phyloP scores from a whole-genome alignment of 768 basidiomycete genomes.

The Clathrus columnatus region DNA sequence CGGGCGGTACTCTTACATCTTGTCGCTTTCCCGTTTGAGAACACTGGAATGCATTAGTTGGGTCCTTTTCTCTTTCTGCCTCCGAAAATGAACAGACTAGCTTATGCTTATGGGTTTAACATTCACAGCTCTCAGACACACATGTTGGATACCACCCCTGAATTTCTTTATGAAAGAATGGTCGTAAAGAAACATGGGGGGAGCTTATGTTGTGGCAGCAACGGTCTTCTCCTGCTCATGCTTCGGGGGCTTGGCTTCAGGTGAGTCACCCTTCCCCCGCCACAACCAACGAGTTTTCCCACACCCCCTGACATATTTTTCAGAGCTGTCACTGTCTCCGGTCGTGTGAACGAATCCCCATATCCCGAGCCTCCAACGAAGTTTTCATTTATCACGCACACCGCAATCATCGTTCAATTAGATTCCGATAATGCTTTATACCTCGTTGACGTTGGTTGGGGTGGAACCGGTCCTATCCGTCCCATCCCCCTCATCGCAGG shows the following conservation, averaged over 20 bases:
- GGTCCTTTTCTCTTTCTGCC: too few relatives aligned
- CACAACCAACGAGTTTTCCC: neutral
- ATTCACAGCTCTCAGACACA: neutral
- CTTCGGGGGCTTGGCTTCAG: slow-evolving; percentile 12
- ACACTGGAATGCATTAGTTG: neutral
- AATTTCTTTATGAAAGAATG: neutral
- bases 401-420: neutral
- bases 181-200: slow-evolving; percentile 20
- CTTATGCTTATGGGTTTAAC: too few relatives aligned
- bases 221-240: slow-evolving; percentile 8
- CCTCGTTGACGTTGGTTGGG: slow-evolving; percentile 14
- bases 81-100: too few relatives aligned
- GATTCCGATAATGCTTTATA: neutral
- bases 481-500: slow-evolving; percentile 11
- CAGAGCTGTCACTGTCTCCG: neutral
- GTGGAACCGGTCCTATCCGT: slow-evolving; percentile 10
- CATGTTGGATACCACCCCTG: neutral
- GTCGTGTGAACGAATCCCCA: neutral
- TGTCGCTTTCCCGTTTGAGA: neutral
- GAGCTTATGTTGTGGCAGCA: slow-evolving; percentile 9
- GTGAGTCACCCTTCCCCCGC: neutral
- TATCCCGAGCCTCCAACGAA: neutral
- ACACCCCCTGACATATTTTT: neutral
- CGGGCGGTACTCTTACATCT: neutral
- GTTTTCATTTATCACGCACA: neutral